Percentiles rank a stretch among this genome's conserved stretches.
phyloP scores from a whole-genome alignment of 345 rosid genomes.

The Eucalyptus caleyi region DNA sequence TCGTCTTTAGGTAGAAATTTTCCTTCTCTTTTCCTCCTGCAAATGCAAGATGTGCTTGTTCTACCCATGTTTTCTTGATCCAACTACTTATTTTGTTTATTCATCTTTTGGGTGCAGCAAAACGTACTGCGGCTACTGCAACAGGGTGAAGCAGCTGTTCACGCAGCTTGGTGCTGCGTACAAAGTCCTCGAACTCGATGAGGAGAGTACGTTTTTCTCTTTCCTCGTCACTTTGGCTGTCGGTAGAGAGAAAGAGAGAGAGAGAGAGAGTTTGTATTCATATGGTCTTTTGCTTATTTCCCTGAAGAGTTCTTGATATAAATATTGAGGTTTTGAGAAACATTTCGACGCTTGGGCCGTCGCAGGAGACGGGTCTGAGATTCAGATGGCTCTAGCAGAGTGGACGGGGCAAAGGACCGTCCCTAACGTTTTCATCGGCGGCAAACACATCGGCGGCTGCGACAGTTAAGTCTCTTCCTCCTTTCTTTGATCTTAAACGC shows the following conservation, averaged over 20 bases:
- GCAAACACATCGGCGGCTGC: conserved; percentile 22
- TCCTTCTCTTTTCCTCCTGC: neutral
- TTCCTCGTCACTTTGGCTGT: neutral
- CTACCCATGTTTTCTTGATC: neutral
- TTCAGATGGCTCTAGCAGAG: conserved; percentile 16
- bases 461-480: conserved; percentile 3
- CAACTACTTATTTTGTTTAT: neutral
- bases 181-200: conserved; percentile 15
- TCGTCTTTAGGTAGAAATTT: conserved; percentile 45
- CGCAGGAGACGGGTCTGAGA: conserved; percentile 19
- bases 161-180: conserved; percentile 9
- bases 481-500: neutral
- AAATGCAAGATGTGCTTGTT: neutral
- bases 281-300: neutral
- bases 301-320: neutral
- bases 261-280: neutral
- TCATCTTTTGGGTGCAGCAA: conserved; percentile 5
- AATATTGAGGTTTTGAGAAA: neutral
- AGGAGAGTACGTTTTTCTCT: conserved; percentile 3
- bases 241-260: neutral
- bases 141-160: conserved; percentile 20
- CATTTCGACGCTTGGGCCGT: neutral
- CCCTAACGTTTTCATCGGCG: conserved; percentile 27
- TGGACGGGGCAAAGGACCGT: conserved; percentile 25
- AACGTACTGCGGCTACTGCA: conserved; percentile 14